These are phyloP conservation scores for Pochonia chlamydosporia DNA, from an alignment of 2,329 filamentous ascomycete genomes.

Conservation along the genomic window DNA sequence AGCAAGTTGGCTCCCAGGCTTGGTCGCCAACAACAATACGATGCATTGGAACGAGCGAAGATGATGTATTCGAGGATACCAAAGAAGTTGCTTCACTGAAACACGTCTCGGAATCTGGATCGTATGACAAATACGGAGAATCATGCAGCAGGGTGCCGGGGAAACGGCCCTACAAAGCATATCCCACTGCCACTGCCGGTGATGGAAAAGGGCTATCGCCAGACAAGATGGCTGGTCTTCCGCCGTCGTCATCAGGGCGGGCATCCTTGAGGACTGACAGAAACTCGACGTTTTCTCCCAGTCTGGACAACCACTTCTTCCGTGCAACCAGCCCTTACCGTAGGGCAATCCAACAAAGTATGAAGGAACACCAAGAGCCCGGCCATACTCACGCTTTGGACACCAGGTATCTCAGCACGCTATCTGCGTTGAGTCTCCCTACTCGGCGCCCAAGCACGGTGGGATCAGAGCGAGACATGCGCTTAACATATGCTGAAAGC, in stretches of 20 bases:
- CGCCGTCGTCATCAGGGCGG: slow-evolving; percentile 8
- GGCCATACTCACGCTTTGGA: slow-evolving; percentile 20
- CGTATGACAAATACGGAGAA: not conserved
- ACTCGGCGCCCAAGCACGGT: slow-evolving; percentile 32
- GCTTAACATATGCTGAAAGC: slow-evolving; percentile 39
- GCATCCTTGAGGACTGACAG: slow-evolving; percentile 30
- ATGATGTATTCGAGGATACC: slow-evolving; percentile 23
- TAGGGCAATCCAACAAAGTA: slow-evolving; percentile 42
- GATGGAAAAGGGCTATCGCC: slow-evolving; percentile 10
- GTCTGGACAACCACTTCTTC: slow-evolving; percentile 45
- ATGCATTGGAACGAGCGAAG: slow-evolving; percentile 25
- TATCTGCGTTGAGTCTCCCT: slow-evolving; percentile 34
- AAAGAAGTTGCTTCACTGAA: slow-evolving; percentile 2
- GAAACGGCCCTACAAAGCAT: slow-evolving; percentile 6
- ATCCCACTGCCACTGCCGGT: slow-evolving; percentile 9
- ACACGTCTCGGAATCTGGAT: not conserved
- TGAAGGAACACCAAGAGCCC: slow-evolving; percentile 28
- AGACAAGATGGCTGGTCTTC: not conserved
- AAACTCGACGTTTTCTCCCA: slow-evolving; percentile 46
- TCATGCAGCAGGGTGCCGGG: not conserved
- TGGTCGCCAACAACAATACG: slow-evolving; percentile 26
- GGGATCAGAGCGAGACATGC: slow-evolving; percentile 32
- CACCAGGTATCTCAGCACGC: slow-evolving; percentile 32
- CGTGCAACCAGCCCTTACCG: slow-evolving; percentile 51
- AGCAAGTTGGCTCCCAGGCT: slow-evolving; percentile 4